A percentile compares a stretch with the other conserved stretches of the same genome.
These are phyloP conservation scores for Mrakia frigida DNA, from an alignment of 768 basidiomycete species.

Conservation along the genomic window DNA sequence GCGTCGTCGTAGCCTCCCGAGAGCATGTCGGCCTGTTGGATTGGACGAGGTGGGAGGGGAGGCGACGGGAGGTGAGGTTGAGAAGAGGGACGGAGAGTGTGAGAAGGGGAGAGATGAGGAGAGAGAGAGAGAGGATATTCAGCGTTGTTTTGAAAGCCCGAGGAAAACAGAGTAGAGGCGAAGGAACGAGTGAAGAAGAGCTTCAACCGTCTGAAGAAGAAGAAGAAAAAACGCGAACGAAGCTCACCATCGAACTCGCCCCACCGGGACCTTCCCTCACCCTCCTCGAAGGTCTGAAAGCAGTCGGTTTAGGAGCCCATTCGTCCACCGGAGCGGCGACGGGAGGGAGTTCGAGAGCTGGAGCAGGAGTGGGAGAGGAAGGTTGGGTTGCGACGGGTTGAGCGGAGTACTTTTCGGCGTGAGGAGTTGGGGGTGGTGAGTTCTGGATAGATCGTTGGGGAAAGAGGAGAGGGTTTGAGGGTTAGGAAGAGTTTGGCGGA, in stretches of 20 bases:
- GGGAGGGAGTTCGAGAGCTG: neutral
- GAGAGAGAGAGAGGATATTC: too few relatives aligned
- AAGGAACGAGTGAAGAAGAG: too few relatives aligned
- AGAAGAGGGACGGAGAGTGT: too few relatives aligned
- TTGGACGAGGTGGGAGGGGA: neutral
- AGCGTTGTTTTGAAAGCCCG: too few relatives aligned
- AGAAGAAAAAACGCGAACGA: neutral
- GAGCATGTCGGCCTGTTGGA: neutral
- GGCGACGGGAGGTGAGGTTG: too few relatives aligned
- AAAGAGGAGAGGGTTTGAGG: too few relatives aligned
- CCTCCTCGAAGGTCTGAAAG: neutral
- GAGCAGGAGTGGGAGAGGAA: neutral
- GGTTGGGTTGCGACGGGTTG: neutral
- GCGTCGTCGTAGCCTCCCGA: neutral
- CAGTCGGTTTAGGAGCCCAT: neutral
- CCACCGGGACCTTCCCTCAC: neutral
- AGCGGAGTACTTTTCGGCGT: neutral
- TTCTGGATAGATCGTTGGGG: neutral
- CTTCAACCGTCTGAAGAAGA: neutral
- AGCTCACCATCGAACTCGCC: neutral
- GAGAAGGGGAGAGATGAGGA: too few relatives aligned
- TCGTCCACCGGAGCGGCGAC: neutral
- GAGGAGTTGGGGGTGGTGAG: neutral
- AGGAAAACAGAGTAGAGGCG: too few relatives aligned
- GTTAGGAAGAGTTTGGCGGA: neutral